phyloP scores from a whole-genome alignment of 176 grass and related monocot species.

The Eragrostis nindensis region DNA sequence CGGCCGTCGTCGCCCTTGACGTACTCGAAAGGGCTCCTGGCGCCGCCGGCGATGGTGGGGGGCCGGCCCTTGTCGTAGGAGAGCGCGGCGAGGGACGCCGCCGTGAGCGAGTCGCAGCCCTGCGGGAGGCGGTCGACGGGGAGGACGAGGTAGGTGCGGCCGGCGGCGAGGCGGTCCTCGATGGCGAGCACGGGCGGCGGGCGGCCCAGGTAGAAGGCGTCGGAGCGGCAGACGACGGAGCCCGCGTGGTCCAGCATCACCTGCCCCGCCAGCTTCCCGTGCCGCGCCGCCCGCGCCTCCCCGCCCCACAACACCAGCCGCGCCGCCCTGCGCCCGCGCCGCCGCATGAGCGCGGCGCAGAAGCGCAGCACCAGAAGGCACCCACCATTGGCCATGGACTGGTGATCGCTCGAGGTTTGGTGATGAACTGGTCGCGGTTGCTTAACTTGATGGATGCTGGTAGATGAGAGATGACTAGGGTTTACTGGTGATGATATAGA shows the following conservation, averaged over 20 bases:
- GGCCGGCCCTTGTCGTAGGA: constrained; percentile 29
- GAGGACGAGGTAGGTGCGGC: constrained; percentile 71
- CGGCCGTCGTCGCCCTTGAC: constrained; percentile 64
- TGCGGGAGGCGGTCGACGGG: constrained; percentile 77
- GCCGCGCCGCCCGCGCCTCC: constrained; percentile 13
- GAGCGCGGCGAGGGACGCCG: constrained; percentile 54
- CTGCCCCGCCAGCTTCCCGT: constrained; percentile 57
- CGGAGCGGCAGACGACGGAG: constrained; percentile 63
- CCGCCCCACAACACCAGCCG: constrained; percentile 83
- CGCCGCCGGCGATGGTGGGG: constrained; percentile 32
- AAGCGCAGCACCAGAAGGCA: constrained; percentile 8
- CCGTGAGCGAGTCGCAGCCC: constrained; percentile 47
- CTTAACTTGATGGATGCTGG: too few species aligned
- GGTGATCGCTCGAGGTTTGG: too few species aligned
- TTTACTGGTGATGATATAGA: too few species aligned
- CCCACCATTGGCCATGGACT: neutral
- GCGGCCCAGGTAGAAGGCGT: constrained; percentile 74
- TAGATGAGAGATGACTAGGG: too few species aligned
- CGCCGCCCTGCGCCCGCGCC: constrained; percentile 14
- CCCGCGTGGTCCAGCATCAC: constrained; percentile 63
- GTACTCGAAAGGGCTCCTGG: constrained; percentile 71
- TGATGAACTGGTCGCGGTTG: neutral
- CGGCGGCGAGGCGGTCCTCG: constrained; percentile 57
- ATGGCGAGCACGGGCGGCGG: constrained; percentile 67
- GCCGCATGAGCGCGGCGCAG: neutral